Conservation (phyloP, 495 filamentous ascomycete species). For the Tuber brumale region DNA sequence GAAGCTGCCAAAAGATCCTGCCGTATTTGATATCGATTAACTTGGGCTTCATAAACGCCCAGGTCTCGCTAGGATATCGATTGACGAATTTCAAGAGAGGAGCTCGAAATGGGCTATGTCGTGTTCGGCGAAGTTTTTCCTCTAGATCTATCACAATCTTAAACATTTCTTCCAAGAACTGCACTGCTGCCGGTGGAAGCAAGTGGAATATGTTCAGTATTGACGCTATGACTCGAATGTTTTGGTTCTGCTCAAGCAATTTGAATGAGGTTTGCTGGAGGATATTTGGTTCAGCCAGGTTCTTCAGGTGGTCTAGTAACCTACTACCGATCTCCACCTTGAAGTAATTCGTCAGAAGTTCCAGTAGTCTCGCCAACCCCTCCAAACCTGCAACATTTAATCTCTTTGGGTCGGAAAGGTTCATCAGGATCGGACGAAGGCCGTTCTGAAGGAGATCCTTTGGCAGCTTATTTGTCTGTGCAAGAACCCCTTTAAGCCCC, state of each 20-base stretch:
- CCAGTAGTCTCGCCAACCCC: slow-evolving; percentile 79
- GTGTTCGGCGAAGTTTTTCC: slow-evolving; percentile 74
- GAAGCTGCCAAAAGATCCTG: slow-evolving; percentile 89
- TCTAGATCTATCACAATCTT: slow-evolving; percentile 86
- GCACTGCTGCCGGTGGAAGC: slow-evolving; percentile 75
- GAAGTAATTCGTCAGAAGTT: slow-evolving; percentile 93
- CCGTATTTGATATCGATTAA: slow-evolving; percentile 79
- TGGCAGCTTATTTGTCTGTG: slow-evolving; percentile 81
- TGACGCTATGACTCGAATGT: slow-evolving; percentile 86
- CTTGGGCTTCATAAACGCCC: slow-evolving; percentile 66
- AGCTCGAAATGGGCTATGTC: slow-evolving; percentile 84
- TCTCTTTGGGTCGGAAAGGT: slow-evolving; percentile 86
- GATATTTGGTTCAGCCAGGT: slow-evolving; percentile 70
- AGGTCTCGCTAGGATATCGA: slow-evolving; percentile 80
- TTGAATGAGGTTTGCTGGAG: slow-evolving; percentile 90
- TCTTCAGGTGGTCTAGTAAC: slow-evolving; percentile 83
- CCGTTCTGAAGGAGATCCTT: slow-evolving; percentile 94
- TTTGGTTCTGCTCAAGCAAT: slow-evolving; percentile 79
- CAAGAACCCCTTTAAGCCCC: slow-evolving; percentile 74
- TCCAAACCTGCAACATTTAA: slow-evolving; percentile 84
- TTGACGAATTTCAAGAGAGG: slow-evolving; percentile 94
- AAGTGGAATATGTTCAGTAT: slow-evolving; percentile 97
- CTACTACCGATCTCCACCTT: slow-evolving; percentile 95
- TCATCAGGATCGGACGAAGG: slow-evolving; percentile 87
- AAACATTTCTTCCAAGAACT: slow-evolving; percentile 83